Percentiles rank a stretch among this genome's conserved stretches.
These are phyloP conservation scores for Orbilia javanica DNA, from an alignment of 2,329 filamentous ascomycete species.

Conservation along the genomic window DNA sequence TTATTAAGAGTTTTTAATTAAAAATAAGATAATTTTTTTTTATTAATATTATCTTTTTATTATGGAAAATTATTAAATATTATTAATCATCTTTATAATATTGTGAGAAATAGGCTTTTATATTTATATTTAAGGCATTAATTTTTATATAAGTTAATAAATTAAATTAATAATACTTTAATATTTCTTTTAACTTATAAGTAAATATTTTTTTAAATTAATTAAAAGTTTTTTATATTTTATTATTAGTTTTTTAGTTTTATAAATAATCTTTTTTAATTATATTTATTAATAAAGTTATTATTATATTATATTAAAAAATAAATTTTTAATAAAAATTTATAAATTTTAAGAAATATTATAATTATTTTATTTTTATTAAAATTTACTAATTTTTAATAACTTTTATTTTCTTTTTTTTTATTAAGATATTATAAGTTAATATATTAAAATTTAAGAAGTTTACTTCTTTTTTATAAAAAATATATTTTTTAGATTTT, in stretches of 20 bases:
- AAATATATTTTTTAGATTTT: slow-evolving; percentile 3
- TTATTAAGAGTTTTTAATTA: slow-evolving; percentile 5
- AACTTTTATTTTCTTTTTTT: slow-evolving; percentile 11
- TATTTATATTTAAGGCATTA: not conserved
- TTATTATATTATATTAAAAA: not conserved
- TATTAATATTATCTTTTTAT: slow-evolving; percentile 5
- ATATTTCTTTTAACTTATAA: not conserved
- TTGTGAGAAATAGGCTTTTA: not conserved
- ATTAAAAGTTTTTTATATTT: slow-evolving; percentile 1
- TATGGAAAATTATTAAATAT: not conserved
- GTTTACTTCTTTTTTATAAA: slow-evolving; percentile 14
- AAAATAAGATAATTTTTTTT: not conserved
- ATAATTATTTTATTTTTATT: not conserved
- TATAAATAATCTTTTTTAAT: not conserved
- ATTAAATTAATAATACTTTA: not conserved
- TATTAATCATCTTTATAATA: not conserved
- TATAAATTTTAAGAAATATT: slow-evolving; percentile 1
- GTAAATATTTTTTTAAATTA: not conserved
- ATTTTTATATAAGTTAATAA: not conserved
- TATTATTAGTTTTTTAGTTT: not conserved
- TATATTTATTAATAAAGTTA: not conserved
- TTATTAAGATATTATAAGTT: not conserved
- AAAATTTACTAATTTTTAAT: not conserved
- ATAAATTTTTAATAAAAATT: slow-evolving; percentile 2
- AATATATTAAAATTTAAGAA: slow-evolving; percentile 10